phyloP scores from a whole-genome alignment of 2,329 filamentous ascomycete species.

The Botryotinia convoluta region DNA sequence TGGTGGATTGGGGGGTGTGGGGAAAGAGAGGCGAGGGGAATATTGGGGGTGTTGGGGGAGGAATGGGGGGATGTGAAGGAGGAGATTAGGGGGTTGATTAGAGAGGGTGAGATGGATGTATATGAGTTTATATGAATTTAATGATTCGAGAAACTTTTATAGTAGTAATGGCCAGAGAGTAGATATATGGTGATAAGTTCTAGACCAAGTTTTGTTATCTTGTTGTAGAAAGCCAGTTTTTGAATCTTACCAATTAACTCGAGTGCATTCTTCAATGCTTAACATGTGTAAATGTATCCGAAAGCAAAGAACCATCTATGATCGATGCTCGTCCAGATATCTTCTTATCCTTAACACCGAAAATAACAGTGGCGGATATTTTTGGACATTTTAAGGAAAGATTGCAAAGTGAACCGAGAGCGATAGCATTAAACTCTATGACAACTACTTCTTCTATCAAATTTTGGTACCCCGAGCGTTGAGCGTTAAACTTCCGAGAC shows the following conservation, averaged over 20 bases:
- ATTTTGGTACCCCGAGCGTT: not conserved
- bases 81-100: not conserved
- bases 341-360: not conserved
- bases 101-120: not conserved
- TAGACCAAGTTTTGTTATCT: not conserved
- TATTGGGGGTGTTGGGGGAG: conserved; percentile 6
- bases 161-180: not conserved
- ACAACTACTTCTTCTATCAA: not conserved
- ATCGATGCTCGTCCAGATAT: not conserved
- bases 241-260: not conserved
- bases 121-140: not conserved
- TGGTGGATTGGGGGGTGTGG: conserved; percentile 36
- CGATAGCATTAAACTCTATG: not conserved
- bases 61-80: conserved; percentile 4
- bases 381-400: not conserved
- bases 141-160: not conserved
- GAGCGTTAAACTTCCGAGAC: not conserved
- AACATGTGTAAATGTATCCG: not conserved
- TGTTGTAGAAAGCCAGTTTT: not conserved
- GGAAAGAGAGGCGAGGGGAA: conserved; percentile 16
- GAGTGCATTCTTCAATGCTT: no score
- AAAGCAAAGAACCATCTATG: not conserved
- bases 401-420: not conserved
- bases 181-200: not conserved
- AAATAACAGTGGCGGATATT: accelerated